phyloP scores from a whole-genome alignment of 2,329 filamentous ascomycete species.

The Fusarium incarnatum region DNA sequence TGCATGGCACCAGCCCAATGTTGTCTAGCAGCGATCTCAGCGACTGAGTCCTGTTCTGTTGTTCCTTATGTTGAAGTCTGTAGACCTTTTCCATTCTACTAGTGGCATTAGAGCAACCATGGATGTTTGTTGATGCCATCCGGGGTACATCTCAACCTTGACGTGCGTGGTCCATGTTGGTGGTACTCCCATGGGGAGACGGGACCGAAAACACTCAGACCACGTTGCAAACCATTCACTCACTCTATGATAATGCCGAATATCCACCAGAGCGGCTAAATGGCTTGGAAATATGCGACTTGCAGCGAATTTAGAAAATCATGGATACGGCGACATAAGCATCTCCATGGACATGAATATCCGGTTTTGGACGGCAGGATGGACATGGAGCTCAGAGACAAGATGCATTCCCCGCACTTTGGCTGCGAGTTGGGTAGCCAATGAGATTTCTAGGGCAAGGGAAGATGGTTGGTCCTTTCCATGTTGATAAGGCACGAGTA shows the following conservation, averaged over 20 bases:
- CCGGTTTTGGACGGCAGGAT: slow-evolving; percentile 4
- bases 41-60: neutral
- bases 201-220: neutral
- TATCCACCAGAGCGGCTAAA: neutral
- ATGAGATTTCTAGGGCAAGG: slow-evolving; percentile 16
- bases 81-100: neutral
- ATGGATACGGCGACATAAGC: neutral
- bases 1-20: neutral
- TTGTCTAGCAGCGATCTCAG: neutral
- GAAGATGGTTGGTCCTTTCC: slow-evolving; percentile 1
- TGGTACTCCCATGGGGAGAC: neutral
- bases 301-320: neutral
- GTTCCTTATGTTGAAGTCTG: slow-evolving; percentile 5
- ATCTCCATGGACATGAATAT: slow-evolving; percentile 10
- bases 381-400: slow-evolving; percentile 9
- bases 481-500: neutral
- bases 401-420: slow-evolving; percentile 35
- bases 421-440: slow-evolving; percentile 7
- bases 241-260: neutral
- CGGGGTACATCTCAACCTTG: slow-evolving; percentile 11
- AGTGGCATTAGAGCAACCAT: slow-evolving; percentile 21
- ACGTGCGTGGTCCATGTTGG: slow-evolving; percentile 20
- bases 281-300: neutral
- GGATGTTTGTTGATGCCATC: slow-evolving; percentile 9
- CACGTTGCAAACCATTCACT: neutral